Evolutionary conservation across 257 asterid genomes (phyloP).

Genomic region (Solanum piurae): DNA sequence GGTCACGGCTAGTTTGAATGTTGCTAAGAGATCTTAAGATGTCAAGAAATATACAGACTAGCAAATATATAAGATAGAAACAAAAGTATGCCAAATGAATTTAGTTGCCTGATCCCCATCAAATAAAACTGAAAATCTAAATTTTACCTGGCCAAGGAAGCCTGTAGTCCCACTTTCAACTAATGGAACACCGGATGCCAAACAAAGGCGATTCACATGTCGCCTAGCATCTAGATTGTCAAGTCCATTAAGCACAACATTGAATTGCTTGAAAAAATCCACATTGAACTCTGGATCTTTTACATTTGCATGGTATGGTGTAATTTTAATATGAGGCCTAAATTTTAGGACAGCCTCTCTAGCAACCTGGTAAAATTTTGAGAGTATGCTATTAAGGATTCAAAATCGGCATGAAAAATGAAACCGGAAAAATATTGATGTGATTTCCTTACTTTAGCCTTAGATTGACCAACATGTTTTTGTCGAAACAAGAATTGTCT

Average conservation of each 20-base stretch:
- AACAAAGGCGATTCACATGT: constrained; percentile 96
- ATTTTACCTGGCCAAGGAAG: constrained; percentile 87
- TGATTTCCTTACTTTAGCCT: constrained; percentile 70
- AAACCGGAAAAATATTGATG: background rate
- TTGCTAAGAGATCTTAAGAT: background rate
- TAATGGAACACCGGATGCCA: constrained; percentile 92
- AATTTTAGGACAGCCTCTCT: constrained; percentile 91
- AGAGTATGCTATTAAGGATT: constrained; percentile 12
- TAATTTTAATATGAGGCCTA: constrained; percentile 79
- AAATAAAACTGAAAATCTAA: background rate
- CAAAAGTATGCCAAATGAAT: background rate
- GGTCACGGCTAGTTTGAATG: background rate
- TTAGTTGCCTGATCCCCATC: background rate
- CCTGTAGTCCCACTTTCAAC: constrained; percentile 99
- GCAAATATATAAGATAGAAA: background rate
- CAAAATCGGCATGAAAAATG: background rate
- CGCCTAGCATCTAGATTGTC: constrained; percentile 98
- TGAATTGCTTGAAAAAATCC: constrained; percentile 80
- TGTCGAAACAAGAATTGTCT: constrained; percentile 93
- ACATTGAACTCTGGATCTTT: constrained; percentile 86
- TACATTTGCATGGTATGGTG: constrained; percentile 88
- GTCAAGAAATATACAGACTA: background rate
- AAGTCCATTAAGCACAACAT: constrained; percentile 91
- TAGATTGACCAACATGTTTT: constrained; percentile 92
- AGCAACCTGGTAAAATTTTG: constrained; percentile 63